These are phyloP conservation scores for Wickerhamiella shivajii DNA, from an alignment of 805 yeast genomes.

Conservation along the genomic window DNA sequence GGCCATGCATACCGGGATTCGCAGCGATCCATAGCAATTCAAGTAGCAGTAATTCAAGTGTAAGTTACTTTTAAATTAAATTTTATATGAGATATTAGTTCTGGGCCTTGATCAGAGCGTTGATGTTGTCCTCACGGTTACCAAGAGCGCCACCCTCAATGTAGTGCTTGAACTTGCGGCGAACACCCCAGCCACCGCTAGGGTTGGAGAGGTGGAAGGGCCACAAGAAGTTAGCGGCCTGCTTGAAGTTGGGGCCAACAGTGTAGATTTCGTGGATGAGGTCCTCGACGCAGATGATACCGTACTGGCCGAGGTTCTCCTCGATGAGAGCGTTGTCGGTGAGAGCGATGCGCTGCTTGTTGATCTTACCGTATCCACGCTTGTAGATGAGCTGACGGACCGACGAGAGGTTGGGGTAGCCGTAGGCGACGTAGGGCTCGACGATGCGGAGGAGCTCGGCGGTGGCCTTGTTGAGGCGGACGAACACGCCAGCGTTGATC, in stretches of 20 bases:
- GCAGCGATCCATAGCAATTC: not conserved
- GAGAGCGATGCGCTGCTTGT: conserved; percentile 88
- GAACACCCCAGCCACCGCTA: conserved; percentile 94
- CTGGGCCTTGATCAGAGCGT: conserved; percentile 87
- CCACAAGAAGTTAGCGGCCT: conserved; percentile 96
- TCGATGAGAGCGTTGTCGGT: conserved; percentile 80
- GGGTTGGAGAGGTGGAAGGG: conserved; percentile 96
- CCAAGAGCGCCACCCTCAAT: conserved; percentile 98
- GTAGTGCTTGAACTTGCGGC: conserved; percentile 93
- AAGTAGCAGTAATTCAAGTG: not conserved
- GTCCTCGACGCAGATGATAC: conserved; percentile 83
- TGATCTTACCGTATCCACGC: conserved; percentile 96
- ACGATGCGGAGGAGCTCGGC: conserved; percentile 80
- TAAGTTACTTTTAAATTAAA: not conserved
- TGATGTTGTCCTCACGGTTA: conserved; percentile 94
- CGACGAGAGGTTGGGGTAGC: conserved; percentile 90
- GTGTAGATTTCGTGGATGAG: conserved; percentile 92
- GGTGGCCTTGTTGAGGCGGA: conserved; percentile 92
- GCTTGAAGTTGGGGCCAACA: conserved; percentile 97
- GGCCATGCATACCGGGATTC: not conserved
- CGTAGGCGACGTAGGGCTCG: conserved; percentile 94
- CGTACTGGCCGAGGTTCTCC: conserved; percentile 80
- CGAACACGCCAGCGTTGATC: conserved; percentile 90
- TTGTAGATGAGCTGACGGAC: conserved; percentile 87
- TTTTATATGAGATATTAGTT: conserved; percentile 37